Conservation (phyloP, 2,329 filamentous ascomycete species). For the Biscogniauxia sp. region DNA sequence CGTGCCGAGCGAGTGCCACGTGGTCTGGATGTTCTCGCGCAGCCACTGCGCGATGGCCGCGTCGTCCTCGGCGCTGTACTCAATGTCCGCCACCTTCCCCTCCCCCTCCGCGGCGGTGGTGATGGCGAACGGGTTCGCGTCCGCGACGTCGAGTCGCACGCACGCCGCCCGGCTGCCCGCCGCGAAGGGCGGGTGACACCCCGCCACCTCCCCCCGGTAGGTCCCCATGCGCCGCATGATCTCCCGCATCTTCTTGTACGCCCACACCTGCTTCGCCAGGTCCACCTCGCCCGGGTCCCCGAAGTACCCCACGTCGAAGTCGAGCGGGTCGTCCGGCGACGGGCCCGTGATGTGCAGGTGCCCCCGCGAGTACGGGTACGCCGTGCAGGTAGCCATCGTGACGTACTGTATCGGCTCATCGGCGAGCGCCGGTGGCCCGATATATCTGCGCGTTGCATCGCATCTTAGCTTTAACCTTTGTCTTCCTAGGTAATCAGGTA, state of each 20-base stretch:
- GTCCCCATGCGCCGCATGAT: slow-evolving; percentile 53
- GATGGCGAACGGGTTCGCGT: not conserved
- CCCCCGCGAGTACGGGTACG: slow-evolving; percentile 60
- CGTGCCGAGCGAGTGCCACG: slow-evolving; percentile 43
- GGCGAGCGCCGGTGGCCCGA: not conserved
- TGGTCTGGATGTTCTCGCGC: slow-evolving; percentile 37
- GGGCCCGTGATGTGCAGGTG: slow-evolving; percentile 56
- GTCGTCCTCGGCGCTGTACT: slow-evolving; percentile 47
- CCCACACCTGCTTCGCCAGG: slow-evolving; percentile 57
- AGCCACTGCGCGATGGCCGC: slow-evolving; percentile 42
- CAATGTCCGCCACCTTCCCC: slow-evolving; percentile 33
- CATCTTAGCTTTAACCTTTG: not conserved
- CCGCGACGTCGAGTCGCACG: not conserved
- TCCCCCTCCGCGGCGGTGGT: not conserved
- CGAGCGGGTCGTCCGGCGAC: slow-evolving; percentile 39
- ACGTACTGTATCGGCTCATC: slow-evolving; percentile 44
- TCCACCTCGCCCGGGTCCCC: slow-evolving; percentile 49
- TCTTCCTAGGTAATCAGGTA: too few relatives aligned
- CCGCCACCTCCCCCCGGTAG: slow-evolving; percentile 46
- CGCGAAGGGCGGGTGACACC: slow-evolving; percentile 44
- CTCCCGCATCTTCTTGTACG: slow-evolving; percentile 64
- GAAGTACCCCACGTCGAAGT: slow-evolving; percentile 59
- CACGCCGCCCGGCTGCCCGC: slow-evolving; percentile 36
- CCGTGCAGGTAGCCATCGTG: slow-evolving; percentile 49
- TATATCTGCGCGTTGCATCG: not conserved